Evolutionary conservation across 495 filamentous ascomycete genomes (phyloP).

Genomic region (Podospora bellae-mahoneyi): DNA sequence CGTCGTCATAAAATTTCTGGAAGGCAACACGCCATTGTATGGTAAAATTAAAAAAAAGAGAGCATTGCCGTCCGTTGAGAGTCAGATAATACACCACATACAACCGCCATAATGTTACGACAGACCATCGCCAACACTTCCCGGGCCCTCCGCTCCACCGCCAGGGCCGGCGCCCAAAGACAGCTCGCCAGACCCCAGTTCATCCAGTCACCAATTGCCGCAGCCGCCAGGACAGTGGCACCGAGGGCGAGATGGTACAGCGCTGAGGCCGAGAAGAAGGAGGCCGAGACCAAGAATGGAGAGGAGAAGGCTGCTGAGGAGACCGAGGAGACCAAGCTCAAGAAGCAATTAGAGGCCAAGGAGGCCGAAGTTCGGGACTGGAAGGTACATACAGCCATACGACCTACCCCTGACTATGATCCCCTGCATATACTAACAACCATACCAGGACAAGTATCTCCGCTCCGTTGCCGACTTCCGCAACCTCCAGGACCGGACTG

Average conservation of each 20-base stretch:
- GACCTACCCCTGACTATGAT: background rate
- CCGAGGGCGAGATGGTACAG: slow-evolving; percentile 47
- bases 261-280: slow-evolving; percentile 37
- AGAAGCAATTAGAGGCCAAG: slow-evolving; percentile 76
- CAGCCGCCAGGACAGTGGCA: slow-evolving; percentile 27
- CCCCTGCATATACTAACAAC: background rate
- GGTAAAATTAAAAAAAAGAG: slow-evolving; percentile 1
- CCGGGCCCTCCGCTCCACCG: slow-evolving; percentile 34
- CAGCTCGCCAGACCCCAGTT: slow-evolving; percentile 25
- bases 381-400: slow-evolving; percentile 59
- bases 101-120: slow-evolving; percentile 41
- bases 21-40: slow-evolving; percentile 13
- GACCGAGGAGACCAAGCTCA: slow-evolving; percentile 39
- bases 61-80: background rate
- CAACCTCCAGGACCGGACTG: slow-evolving; percentile 92
- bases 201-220: slow-evolving; percentile 30
- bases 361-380: slow-evolving; percentile 77
- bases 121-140: slow-evolving; percentile 40
- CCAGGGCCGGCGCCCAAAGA: slow-evolving; percentile 27
- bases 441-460: slow-evolving; percentile 77
- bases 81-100: slow-evolving; percentile 10
- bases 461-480: slow-evolving; percentile 93
- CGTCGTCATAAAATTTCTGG: slow-evolving; percentile 6
- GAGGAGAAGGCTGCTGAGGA: slow-evolving; percentile 37
- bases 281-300: slow-evolving; percentile 33